phyloP scores from a whole-genome alignment of 2,329 filamentous ascomycete species.

The Alternaria tenuissima region DNA sequence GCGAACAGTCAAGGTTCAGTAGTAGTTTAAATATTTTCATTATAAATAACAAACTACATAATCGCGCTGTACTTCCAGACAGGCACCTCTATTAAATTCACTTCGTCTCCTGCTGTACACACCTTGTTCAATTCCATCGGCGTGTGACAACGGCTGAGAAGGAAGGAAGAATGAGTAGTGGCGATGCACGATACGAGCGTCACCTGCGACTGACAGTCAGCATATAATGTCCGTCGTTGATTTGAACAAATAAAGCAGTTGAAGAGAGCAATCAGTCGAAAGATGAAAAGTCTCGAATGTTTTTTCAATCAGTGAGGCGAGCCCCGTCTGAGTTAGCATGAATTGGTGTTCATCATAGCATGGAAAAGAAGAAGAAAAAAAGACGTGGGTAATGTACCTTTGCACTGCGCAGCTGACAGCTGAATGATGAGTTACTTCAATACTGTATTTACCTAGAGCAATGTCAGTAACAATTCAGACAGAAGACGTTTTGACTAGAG shows the following conservation, averaged over 20 bases:
- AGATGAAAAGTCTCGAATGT: conserved; percentile 51
- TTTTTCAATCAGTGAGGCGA: conserved; percentile 45
- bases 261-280: conserved; percentile 44
- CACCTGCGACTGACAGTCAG: conserved; percentile 11
- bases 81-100: no score
- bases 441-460: conserved; percentile 10
- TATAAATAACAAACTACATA: background rate
- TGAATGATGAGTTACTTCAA: background rate
- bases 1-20: background rate
- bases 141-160: background rate
- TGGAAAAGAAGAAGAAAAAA: conserved; percentile 10
- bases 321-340: conserved; percentile 51
- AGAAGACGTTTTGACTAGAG: conserved; percentile 2
- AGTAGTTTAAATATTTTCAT: background rate
- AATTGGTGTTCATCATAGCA: conserved; percentile 49
- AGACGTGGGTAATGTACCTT: conserved; percentile 21
- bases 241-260: background rate
- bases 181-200: background rate
- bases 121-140: no score
- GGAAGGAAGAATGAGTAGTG: background rate
- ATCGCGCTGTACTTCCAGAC: background rate
- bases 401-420: background rate
- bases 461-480: conserved; percentile 22
- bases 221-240: conserved; percentile 5
- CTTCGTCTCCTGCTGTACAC: background rate